A percentile compares a stretch with the other conserved stretches of the same genome.
phyloP scores from a whole-genome alignment of 1,284 basidiomycete species.

The Phellinidium pouzarii region DNA sequence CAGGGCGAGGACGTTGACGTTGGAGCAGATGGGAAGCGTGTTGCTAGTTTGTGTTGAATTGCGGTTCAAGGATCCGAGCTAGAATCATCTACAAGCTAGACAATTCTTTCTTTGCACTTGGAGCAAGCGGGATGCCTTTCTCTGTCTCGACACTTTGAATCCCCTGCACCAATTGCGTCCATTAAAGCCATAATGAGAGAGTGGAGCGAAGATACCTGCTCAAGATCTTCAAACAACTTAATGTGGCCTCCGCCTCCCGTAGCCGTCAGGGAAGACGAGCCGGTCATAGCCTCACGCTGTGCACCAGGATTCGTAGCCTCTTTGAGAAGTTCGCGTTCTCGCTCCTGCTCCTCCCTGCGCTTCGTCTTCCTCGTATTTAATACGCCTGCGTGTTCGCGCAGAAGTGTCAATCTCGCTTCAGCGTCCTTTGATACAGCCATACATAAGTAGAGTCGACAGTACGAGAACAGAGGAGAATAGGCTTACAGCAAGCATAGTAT shows the following conservation, averaged over 20 bases:
- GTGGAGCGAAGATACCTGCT: constrained; percentile 39
- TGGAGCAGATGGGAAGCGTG: constrained; percentile 27
- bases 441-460: not conserved
- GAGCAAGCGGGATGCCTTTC: constrained; percentile 64
- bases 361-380: constrained; percentile 30
- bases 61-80: constrained; percentile 65
- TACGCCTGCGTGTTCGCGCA: constrained; percentile 54
- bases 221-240: constrained; percentile 73
- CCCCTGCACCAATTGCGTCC: constrained; percentile 3
- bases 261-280: constrained; percentile 6
- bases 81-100: constrained; percentile 21
- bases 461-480: not conserved
- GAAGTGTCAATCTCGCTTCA: constrained; percentile 64
- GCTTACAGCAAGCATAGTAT: constrained; percentile 62
- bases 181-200: not conserved
- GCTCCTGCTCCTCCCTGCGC: constrained; percentile 34
- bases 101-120: constrained; percentile 52
- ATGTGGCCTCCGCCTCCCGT: constrained; percentile 42
- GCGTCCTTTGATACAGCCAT: constrained; percentile 46
- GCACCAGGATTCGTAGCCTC: constrained; percentile 19
- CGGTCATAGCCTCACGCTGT: constrained; percentile 28
- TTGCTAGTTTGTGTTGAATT: constrained; percentile 58
- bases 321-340: constrained; percentile 26
- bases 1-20: constrained; percentile 16
- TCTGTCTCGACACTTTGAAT: constrained; percentile 47